Percentiles rank a stretch among this genome's conserved stretches.
phyloP scores from a whole-genome alignment of 495 filamentous ascomycete species.

The Neurospora sp. region DNA sequence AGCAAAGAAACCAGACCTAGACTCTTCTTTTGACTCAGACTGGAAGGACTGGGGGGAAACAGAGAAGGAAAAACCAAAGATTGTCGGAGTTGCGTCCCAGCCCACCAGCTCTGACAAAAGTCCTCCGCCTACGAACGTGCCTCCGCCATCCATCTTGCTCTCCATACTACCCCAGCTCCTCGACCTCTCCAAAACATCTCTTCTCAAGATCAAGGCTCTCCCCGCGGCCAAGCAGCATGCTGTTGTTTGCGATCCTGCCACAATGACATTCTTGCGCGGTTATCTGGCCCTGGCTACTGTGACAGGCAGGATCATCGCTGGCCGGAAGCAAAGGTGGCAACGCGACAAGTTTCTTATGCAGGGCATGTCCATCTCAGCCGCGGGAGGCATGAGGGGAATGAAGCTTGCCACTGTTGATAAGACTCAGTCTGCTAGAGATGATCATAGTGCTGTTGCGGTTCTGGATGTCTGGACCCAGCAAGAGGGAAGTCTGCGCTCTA shows the following conservation, averaged over 20 bases:
- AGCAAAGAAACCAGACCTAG: neutral
- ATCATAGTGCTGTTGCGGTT: constrained; percentile 76
- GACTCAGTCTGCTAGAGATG: constrained; percentile 69
- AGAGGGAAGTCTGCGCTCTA: constrained; percentile 50
- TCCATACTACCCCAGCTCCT: constrained; percentile 61
- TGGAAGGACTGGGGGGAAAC: constrained; percentile 29
- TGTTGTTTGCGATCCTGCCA: constrained; percentile 46
- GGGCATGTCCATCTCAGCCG: constrained; percentile 69
- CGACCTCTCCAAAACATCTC: constrained; percentile 38
- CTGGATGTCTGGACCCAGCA: constrained; percentile 61
- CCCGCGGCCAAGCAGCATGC: constrained; percentile 43
- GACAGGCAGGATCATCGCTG: constrained; percentile 71
- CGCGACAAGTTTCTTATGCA: constrained; percentile 78
- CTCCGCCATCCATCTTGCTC: constrained; percentile 76
- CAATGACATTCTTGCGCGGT: constrained; percentile 42
- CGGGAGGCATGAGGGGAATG: constrained; percentile 66
- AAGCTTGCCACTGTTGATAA: constrained; percentile 78
- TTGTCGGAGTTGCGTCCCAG: neutral
- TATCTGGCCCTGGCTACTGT: constrained; percentile 53
- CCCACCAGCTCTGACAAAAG: constrained; percentile 5
- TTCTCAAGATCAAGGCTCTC: constrained; percentile 47
- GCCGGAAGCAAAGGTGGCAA: constrained; percentile 81
- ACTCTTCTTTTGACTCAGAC: constrained; percentile 24
- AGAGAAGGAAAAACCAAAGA: constrained; percentile 6
- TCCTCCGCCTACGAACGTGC: constrained; percentile 73